Evolutionary conservation across 352 stramenopile genomes (phyloP).

Genomic region (Pythium phragmiticola): DNA sequence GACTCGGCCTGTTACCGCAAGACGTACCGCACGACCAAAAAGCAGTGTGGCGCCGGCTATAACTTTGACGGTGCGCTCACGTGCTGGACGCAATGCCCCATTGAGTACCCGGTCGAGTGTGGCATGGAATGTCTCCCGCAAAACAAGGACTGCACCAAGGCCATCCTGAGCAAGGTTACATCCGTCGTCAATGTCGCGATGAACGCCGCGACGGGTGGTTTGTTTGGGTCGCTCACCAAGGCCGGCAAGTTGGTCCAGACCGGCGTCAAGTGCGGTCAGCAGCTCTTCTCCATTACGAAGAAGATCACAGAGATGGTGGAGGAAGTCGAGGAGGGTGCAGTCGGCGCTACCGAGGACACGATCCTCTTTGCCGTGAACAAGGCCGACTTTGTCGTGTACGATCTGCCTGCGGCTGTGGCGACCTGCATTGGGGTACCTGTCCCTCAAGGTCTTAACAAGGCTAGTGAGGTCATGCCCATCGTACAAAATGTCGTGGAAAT

Average conservation of each 20-base stretch:
- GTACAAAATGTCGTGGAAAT: slow-evolving; percentile 14
- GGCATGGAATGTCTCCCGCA: slow-evolving; percentile 66
- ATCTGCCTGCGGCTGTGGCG: slow-evolving; percentile 43
- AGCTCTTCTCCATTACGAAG: slow-evolving; percentile 43
- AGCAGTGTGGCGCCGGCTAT: slow-evolving; percentile 42
- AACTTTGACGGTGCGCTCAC: slow-evolving; percentile 40
- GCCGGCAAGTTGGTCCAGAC: slow-evolving; percentile 43
- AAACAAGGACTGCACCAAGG: slow-evolving; percentile 57
- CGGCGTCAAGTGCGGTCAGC: slow-evolving; percentile 42
- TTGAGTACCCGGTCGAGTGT: slow-evolving; percentile 74
- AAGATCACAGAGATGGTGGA: slow-evolving; percentile 30
- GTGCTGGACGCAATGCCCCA: slow-evolving; percentile 70
- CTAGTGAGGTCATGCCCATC: slow-evolving; percentile 21
- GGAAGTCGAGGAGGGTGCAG: slow-evolving; percentile 9
- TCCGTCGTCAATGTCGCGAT: slow-evolving; percentile 48
- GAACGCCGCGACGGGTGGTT: slow-evolving; percentile 44
- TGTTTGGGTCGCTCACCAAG: slow-evolving; percentile 47
- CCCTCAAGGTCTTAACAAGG: slow-evolving; percentile 26
- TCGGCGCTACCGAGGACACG: slow-evolving; percentile 28
- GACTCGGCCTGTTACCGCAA: slow-evolving; percentile 51
- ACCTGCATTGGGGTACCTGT: slow-evolving; percentile 33
- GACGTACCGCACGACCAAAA: slow-evolving; percentile 27
- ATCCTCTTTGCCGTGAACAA: slow-evolving; percentile 40
- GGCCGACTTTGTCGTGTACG: slow-evolving; percentile 41
- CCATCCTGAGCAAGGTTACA: slow-evolving; percentile 48